Base-by-base conservation (phyloP, 129 eudicot species). In the Oenanthe sinensis region DNA sequence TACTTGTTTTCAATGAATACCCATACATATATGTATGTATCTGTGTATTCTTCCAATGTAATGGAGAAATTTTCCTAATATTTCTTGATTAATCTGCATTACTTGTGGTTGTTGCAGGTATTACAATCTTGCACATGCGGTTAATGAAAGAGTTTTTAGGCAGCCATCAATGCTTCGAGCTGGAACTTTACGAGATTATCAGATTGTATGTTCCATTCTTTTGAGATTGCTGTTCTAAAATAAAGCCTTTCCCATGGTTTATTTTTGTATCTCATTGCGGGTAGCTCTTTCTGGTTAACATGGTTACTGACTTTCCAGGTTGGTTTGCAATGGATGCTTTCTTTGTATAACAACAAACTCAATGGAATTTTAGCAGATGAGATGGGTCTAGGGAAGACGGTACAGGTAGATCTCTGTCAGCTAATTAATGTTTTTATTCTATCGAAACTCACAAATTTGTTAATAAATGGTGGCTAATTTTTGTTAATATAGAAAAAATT, bases 351-450 rank as follows among this genome's bases (percentile, higher is more conserved):
- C 83, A 95, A 95, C 87, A 95, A 95, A 70, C 74, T 95, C 70
- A 95, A 95, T 74, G 99, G 99, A 68, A 95, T 95, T 85, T 83
- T 95, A 79, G 99, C 99, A 24, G 99, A 95, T 89, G 99, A 95
- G 87, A 95, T 95, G 99, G 99, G 99, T 79, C 96, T 95, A 16
- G 99, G 99, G 81, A 95, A 95, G 86, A 95, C 99, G 75, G 99
- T 95, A 44, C 98, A 94, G 97, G 98, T 91, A 78, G 44, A 49
- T 69, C 43, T 33, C 36, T 46, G 30, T 78, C 52, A 43, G 43
- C 7, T 40, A n/a, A 15, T 48, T 42, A 20, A 19, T 44, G 17
- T 13, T 65, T 74, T 5, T 52, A 46, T n/a, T 48, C n/a, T 75
- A 28, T 36, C 45, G 17, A 6, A 15, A 40, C 47, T 3, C 52